Conservation (phyloP, 78 protist genomes). For the Tieghemostelium lacteum region DNA sequence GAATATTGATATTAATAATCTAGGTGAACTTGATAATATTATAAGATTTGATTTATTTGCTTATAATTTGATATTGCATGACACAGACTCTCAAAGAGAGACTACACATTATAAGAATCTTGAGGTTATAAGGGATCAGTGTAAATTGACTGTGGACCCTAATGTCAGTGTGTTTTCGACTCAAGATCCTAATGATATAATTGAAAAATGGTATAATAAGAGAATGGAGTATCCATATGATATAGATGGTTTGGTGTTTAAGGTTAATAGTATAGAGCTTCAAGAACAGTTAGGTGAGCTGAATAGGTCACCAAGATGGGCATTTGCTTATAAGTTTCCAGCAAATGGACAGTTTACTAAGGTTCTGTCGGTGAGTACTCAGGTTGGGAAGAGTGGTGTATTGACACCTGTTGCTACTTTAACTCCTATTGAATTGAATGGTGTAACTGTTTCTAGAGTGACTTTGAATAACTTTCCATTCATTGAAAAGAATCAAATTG, state of each 20-base stretch:
- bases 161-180: neutral
- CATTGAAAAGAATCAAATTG: conserved; percentile 1
- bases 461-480: conserved; percentile 51
- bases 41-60: conserved; percentile 48
- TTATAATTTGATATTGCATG: conserved; percentile 5
- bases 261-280: conserved; percentile 10
- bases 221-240: neutral
- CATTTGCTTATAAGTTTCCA: conserved; percentile 71
- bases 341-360: conserved; percentile 2
- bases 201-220: neutral
- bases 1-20: neutral
- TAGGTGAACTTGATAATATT: neutral
- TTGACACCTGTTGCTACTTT: conserved; percentile 58
- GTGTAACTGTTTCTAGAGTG: conserved; percentile 68
- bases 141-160: conserved; percentile 36
- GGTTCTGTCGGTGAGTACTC: neutral
- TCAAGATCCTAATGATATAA: neutral
- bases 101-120: conserved; percentile 20
- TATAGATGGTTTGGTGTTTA: conserved; percentile 70
- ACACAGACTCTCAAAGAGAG: neutral
- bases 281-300: conserved; percentile 30
- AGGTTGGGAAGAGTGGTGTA: conserved; percentile 68
- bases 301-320: conserved; percentile 78
- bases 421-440: conserved; percentile 49
- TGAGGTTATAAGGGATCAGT: neutral